phyloP scores from a whole-genome alignment of 1,284 basidiomycete species.

The Irpex sp. region DNA sequence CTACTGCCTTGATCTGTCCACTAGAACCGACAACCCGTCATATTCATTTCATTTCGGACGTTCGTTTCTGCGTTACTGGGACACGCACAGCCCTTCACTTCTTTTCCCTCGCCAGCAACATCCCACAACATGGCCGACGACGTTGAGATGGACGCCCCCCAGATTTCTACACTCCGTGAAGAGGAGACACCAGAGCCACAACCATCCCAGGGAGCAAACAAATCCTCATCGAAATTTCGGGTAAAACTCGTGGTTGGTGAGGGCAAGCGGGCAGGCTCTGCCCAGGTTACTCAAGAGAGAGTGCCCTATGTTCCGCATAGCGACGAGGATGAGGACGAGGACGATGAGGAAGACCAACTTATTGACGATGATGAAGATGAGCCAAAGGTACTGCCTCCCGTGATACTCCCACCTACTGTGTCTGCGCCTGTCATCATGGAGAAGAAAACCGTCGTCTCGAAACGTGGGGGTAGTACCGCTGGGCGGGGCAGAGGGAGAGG shows the following conservation, averaged over 20 bases:
- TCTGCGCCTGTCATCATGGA: conserved; percentile 4
- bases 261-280: conserved; percentile 31
- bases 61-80: too few species aligned
- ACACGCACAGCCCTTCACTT: neutral
- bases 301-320: conserved; percentile 9
- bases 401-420: neutral
- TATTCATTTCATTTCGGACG: neutral
- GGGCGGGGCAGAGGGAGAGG: conserved; percentile 10
- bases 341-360: conserved; percentile 65
- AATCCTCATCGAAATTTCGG: conserved; percentile 37
- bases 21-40: neutral
- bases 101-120: conserved; percentile 2
- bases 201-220: conserved; percentile 16
- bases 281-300: conserved; percentile 10
- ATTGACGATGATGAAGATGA: conserved; percentile 64
- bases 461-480: conserved; percentile 7
- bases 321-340: conserved; percentile 54
- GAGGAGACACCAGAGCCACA: conserved; percentile 61
- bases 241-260: conserved; percentile 47
- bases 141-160: conserved; percentile 69
- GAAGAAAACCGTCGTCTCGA: conserved; percentile 7
- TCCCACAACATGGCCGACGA: conserved; percentile 24
- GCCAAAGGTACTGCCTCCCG: conserved; percentile 7
- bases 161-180: conserved; percentile 68
- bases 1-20: neutral